Base-by-base conservation (phyloP, 805 yeast genomes). In the Komagataella pseudopastoris region DNA sequence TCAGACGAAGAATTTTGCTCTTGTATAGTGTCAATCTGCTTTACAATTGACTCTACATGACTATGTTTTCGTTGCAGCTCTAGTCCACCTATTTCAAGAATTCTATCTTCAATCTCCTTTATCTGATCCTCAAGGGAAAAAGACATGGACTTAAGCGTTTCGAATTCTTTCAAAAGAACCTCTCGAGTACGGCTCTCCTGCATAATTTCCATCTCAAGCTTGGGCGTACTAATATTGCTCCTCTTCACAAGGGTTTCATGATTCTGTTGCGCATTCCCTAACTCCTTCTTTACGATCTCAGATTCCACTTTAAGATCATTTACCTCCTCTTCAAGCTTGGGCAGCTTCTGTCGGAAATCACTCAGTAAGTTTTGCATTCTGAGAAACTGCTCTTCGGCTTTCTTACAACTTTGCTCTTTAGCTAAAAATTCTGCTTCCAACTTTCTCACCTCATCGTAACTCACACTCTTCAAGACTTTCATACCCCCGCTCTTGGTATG, bases 61-160 rank as follows among this genome's bases (percentile, higher is more conserved):
- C 95, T 78, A 54, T 80, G 84, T 59, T 89, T 96, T 54, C 85
- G 64, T 52, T 87, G 80, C 56, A 93, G 71, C 55, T 81, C 81
- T 6, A 86, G 83, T 54, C 99, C 99, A 51, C 99, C 99, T 51
- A 88, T 83, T 49, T 85, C 83, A 86, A 90, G 80, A 45, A 93
- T 88, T 60, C 81, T 76, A 52, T 83, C 86, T 57, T 88, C 90
- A 3, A 90, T 67, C 0, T 58, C 71, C 10, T 73, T 71, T 45
- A 93, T 85, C 52, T 76, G 71, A 6, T 64, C 60, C 61, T 80
- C 87, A 46, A 78, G 64, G 36, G 75, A 79, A 23, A 69, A 65
- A 56, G 89, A 79, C 56, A 78, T 78, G 2, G 68, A 67, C 58
- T 78, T 73, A 6, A 88, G 63, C 18, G 8, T 18, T 14, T 22